These are phyloP conservation scores for Incumbomyces delicatus DNA, from an alignment of 2,329 filamentous ascomycete genomes.

Conservation along the genomic window DNA sequence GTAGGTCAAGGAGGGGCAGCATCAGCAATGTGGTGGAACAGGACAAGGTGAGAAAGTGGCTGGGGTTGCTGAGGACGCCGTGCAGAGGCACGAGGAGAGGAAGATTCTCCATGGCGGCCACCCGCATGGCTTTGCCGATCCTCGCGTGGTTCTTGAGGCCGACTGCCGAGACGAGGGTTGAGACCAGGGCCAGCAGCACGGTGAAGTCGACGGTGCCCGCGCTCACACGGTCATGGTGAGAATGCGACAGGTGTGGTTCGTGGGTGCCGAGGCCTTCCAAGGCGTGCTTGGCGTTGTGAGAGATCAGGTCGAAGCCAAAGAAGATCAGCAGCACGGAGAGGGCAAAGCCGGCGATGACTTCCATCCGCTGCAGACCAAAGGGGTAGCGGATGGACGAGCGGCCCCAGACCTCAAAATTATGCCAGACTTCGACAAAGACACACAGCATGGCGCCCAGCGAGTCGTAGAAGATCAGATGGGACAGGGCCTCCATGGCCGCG, in stretches of 20 bases:
- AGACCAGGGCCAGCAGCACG: slow-evolving; percentile 68
- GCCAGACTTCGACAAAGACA: slow-evolving; percentile 81
- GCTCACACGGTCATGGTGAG: slow-evolving; percentile 60
- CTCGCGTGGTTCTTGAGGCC: slow-evolving; percentile 81
- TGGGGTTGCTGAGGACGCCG: slow-evolving; percentile 83
- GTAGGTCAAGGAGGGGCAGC: slow-evolving; percentile 69
- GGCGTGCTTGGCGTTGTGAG: slow-evolving; percentile 87
- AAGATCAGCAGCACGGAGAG: slow-evolving; percentile 96
- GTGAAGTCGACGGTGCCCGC: slow-evolving; percentile 73
- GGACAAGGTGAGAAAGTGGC: slow-evolving; percentile 84
- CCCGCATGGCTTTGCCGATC: slow-evolving; percentile 83
- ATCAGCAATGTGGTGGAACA: slow-evolving; percentile 73
- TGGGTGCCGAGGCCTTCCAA: slow-evolving; percentile 61
- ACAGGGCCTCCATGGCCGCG: slow-evolving; percentile 81
- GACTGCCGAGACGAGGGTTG: slow-evolving; percentile 78
- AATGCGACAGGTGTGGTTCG: slow-evolving; percentile 60
- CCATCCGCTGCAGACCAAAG: slow-evolving; percentile 81
- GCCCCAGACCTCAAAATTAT: slow-evolving; percentile 97
- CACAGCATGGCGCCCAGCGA: slow-evolving; percentile 85
- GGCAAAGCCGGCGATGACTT: slow-evolving; percentile 90
- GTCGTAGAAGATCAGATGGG: slow-evolving; percentile 90
- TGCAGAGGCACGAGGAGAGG: slow-evolving; percentile 58
- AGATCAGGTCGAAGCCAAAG: slow-evolving; percentile 90
- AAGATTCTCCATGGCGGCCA: slow-evolving; percentile 63
- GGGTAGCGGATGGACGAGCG: slow-evolving; percentile 86